Evolutionary conservation across 192 early-diverging fungal species (phyloP), one percentile per base, ranked within the genome.

Genomic region (Diversispora eburnea): DNA sequence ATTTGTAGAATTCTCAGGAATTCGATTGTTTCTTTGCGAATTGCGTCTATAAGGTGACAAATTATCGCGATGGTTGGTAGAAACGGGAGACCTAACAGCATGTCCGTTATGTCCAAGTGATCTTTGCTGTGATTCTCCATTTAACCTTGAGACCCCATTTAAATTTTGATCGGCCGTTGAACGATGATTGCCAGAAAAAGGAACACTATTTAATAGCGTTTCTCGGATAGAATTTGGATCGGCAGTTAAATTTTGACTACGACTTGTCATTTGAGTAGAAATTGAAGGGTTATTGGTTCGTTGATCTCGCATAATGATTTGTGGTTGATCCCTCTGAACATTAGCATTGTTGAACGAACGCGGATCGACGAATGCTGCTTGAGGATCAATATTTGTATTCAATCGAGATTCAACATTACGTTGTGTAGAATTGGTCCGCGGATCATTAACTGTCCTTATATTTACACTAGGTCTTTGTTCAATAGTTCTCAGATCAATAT

Each of bases 181-280:
- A 43, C 61, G 61, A 41, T 33, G 13, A 43, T 63, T 41, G 3
- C 41, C 17, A 6, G 60, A 17, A 17, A 39, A 39, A 43, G 60
- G 17, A 43, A 19, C 42, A 63, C 39, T 19, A 42, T 63, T 63
- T 8, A 63, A 43, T n/a, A 33, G 22, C 12, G 8, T 20, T 39
- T 61, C 59, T 15, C 59, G 61, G n/a, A 13, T 63, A 13, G 41
- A 9, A 63, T n/a, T 63, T n/a, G 39, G n/a, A 5, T 63, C 61
- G 3, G 42, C 10, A 63, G 33, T 42, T 8, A 8, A 5, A 46
- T n/a, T 6, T 19, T 63, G 61, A 63, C 42, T 43, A 13, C 61
- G 42, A 45, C 43, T 63, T 4, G 51, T 13, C 15, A 63, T 17
- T 45, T 17, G 17, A 43, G n/a, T 43, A 10, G n/a, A 43, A 63